These are phyloP conservation scores for Linnemannia elongata DNA, from an alignment of 192 early-diverging fungal species.

Conservation along the genomic window DNA sequence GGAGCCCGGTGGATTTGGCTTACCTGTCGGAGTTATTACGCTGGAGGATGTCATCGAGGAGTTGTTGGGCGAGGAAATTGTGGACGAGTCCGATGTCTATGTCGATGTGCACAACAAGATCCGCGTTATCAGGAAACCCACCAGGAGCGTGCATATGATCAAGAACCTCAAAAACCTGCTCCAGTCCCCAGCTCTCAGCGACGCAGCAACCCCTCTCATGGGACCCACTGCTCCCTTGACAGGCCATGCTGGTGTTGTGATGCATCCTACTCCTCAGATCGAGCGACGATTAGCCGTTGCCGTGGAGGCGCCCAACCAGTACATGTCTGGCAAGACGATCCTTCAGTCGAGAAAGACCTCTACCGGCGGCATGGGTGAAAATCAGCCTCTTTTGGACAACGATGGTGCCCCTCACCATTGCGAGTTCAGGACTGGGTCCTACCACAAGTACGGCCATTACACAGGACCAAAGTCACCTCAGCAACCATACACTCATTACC, in stretches of 20 bases:
- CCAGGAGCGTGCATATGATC: conserved; percentile 21
- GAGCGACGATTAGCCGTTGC: not conserved
- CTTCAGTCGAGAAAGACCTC: conserved; percentile 10
- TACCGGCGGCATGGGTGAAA: not conserved
- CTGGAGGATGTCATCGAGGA: conserved; percentile 87
- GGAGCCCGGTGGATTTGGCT: conserved; percentile 10
- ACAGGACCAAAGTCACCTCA: not conserved
- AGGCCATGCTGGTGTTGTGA: not conserved
- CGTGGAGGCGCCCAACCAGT: not conserved
- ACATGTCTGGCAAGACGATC: conserved; percentile 17
- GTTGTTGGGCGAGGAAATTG: conserved; percentile 85
- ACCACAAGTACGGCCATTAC: not conserved
- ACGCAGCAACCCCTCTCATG: not conserved
- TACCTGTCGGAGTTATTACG: conserved; percentile 76
- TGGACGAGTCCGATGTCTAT: conserved; percentile 81
- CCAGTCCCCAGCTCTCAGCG: conserved; percentile 19
- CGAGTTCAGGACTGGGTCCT: conserved; percentile 20
- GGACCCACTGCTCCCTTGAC: not conserved
- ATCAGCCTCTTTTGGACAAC: not conserved
- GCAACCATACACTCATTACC: too few relatives aligned
- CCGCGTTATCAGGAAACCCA: conserved; percentile 60
- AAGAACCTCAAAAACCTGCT: conserved; percentile 26
- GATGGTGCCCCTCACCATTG: conserved; percentile 15
- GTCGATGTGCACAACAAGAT: conserved; percentile 64
- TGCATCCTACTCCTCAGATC: not conserved